Evolutionary conservation across 371 early-diverging fungal species (phyloP), one percentile per base, ranked within the genome.

Genomic region (Conidiobolus coronatus): DNA sequence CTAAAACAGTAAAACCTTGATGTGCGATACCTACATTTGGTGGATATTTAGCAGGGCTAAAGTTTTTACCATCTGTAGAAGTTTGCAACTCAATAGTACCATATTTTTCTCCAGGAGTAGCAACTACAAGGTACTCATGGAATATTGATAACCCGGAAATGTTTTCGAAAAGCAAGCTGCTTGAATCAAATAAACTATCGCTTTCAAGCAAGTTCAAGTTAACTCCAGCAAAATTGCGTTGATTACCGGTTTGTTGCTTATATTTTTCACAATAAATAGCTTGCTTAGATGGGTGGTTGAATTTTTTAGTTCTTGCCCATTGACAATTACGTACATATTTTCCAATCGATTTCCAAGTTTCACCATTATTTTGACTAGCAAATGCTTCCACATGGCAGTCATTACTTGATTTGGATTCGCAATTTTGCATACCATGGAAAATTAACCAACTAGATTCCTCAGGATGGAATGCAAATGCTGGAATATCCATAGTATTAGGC

Each of bases 111-210:
- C 60, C 42, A 36, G 19, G 53, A 40, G 62, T 73, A 11, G 91
- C 82, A 5, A 81, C 78, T 33, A 91, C 68, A 68, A 95, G 68
- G 57, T 70, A 93, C 40, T 79, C 73, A 15, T 81, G 77, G 52
- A 77, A 73, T 5, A 81, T 66, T 2, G 82, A 80, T 43, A 72
- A 80, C 34, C 84, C 87, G 2, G 74, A 68, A 23, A 80, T 70
- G 47, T 66, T 62, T 1, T 75, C 63, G 50, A 81, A 68, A 36
- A 82, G 37, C 1, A 64, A 59, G 4, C 60, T 55, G 41, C 57
- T 56, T n/a, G 60, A 53, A 29, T 56, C 58, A 55, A 77, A 80
- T 38, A 63, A 71, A 52, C 75, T 56, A 18, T 59, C 62, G 23
- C 73, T 68, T 21, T 67, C 65, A 14, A 73, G 54, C 23, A 81